Evolutionary conservation across 768 basidiomycete species (phyloP).

Genomic region (Hypholoma sublateritium): DNA sequence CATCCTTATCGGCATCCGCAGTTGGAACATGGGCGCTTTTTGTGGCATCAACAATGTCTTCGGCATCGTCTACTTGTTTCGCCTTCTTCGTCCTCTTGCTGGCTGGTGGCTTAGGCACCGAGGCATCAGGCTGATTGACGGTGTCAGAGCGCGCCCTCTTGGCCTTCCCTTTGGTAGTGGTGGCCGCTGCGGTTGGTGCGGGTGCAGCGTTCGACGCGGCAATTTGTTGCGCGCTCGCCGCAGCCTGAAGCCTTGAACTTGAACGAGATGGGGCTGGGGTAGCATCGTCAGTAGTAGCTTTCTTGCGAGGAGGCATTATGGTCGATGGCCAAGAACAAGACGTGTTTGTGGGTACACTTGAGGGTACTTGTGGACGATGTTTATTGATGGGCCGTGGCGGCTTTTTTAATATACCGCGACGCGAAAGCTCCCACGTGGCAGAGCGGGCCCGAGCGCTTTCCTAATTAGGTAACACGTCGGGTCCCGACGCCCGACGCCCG

Average conservation of each 20-base stretch:
- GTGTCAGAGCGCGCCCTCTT: slow-evolving; percentile 5
- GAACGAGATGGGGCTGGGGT: slow-evolving; percentile 2
- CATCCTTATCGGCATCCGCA: neutral
- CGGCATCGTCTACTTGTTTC: neutral
- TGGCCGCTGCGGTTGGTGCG: neutral
- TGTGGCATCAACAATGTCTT: neutral
- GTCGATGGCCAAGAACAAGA: neutral
- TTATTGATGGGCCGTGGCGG: neutral
- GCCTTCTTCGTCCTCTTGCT: neutral
- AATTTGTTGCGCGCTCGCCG: neutral
- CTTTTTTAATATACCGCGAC: neutral
- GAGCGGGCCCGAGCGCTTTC: slow-evolving; percentile 2
- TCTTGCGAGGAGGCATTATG: slow-evolving; percentile 9
- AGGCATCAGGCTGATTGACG: neutral
- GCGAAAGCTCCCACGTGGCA: neutral
- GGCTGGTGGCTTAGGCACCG: slow-evolving; percentile 2
- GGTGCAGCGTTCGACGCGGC: neutral
- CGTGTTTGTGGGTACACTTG: neutral
- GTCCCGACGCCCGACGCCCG: neutral
- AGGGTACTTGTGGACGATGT: neutral
- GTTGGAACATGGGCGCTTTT: neutral
- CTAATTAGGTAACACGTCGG: neutral
- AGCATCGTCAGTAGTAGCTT: slow-evolving; percentile 6
- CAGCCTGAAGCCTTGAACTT: slow-evolving; percentile 6
- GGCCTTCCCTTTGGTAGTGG: neutral